Conservation (phyloP, 2,329 filamentous ascomycete genomes). For the Scytalidium sp. region DNA sequence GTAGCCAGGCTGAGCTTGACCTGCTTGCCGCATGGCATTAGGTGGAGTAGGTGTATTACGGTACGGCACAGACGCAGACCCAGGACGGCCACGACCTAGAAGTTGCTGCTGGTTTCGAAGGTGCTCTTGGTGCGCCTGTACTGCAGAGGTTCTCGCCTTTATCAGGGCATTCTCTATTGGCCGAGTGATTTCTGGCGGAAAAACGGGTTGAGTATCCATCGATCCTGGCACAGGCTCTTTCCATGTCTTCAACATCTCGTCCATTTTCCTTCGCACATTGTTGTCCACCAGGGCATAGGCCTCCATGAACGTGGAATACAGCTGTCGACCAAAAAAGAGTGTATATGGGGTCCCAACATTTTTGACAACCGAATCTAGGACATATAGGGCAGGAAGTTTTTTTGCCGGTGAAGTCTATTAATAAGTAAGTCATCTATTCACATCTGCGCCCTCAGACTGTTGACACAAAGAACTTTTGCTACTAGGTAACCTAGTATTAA, state of each 20-base stretch:
- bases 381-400: conserved; percentile 94
- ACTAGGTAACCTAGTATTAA: conserved; percentile 14
- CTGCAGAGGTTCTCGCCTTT: conserved; percentile 64
- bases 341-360: conserved; percentile 98
- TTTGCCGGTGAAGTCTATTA: conserved; percentile 77
- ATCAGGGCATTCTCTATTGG: conserved; percentile 93
- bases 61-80: conserved; percentile 56
- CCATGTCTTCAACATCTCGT: conserved; percentile 97
- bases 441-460: conserved; percentile 8
- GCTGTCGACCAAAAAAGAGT: conserved; percentile 85
- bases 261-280: conserved; percentile 82
- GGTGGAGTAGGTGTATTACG: conserved; percentile 75
- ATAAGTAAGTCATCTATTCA: conserved; percentile 23
- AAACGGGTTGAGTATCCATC: conserved; percentile 88
- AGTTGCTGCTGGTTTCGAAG: conserved; percentile 54
- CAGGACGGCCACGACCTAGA: conserved; percentile 46
- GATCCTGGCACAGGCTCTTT: conserved; percentile 95
- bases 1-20: conserved; percentile 24
- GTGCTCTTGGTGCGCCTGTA: conserved; percentile 57
- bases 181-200: conserved; percentile 79
- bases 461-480: conserved; percentile 18
- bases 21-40: conserved; percentile 30
- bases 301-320: conserved; percentile 96
- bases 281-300: conserved; percentile 88
- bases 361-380: conserved; percentile 97